Base-by-base conservation (phyloP, 768 basidiomycete genomes). In the Panus rudis region DNA sequence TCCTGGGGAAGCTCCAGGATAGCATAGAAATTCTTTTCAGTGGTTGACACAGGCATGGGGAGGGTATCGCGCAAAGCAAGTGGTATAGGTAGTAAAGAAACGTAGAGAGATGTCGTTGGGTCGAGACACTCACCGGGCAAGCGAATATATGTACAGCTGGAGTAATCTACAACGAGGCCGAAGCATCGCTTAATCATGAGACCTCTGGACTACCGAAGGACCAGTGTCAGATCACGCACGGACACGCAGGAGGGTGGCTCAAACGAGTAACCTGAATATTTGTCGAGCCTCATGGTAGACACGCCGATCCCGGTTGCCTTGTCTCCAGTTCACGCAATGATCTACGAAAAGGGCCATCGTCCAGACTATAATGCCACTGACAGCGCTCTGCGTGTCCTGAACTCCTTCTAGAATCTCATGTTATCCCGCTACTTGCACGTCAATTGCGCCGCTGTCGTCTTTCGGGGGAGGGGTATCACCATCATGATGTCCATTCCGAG, bases 1-100 rank as follows among this genome's bases (percentile, higher is more conserved):
- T 68, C 63, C 39, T 59, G 56, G 26, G 54, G 58, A 50, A 80
- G 58, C 45, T 70, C 75, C 37, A 80, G 64, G 44, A 72, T 62
- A 42, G 68, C 64, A 49, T 70, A 66, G 42, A 61, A 38, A 42
- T 58, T 54, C 27, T 48, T 49, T 43, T 59, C 59, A 32, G 51
- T 42, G 19, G 33, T 38, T 16, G 53, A 35, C 41, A 46, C 51
- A 45, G 57, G 51, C 55, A 56, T 56, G 39, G 41, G 39, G 47
- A n/a, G 21, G 32, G 42, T 43, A 39, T 13, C 32, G 34, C 40
- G 27, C 30, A 21, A 21, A 14, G 37, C 26, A 24, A 41, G 22
- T 39, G 45, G 37, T 45, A 50, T 45, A 43, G 33, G 42, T 39
- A 19, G 35, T 27, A 46, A 28, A n/a, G 33, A 19, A 46, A 43